phyloP scores from a whole-genome alignment of 176 grass and related monocot species.

The Oryza meridionalis region DNA sequence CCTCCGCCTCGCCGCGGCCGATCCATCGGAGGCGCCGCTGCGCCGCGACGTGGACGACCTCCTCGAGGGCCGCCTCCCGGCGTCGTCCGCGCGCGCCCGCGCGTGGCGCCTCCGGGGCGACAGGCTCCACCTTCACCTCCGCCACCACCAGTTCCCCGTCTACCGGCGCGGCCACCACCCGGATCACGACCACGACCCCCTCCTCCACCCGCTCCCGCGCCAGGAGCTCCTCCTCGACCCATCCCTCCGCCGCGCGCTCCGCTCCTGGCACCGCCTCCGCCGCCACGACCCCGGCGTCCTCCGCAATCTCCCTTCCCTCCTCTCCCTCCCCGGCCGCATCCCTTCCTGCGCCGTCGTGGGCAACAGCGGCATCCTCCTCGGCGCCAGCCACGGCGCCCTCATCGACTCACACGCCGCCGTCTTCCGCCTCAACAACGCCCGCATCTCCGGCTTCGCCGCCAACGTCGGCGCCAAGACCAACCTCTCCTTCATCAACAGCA shows the following conservation, averaged over 20 bases:
- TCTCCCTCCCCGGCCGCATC: slow-evolving; percentile 41
- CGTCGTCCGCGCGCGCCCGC: slow-evolving; percentile 33
- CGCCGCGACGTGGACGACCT: slow-evolving; percentile 69
- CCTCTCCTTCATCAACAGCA: slow-evolving; percentile 94
- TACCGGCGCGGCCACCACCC: slow-evolving; percentile 46
- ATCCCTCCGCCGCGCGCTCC: slow-evolving; percentile 56
- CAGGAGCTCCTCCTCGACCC: slow-evolving; percentile 47
- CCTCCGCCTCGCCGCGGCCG: slow-evolving; percentile 61
- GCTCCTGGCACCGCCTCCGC: slow-evolving; percentile 69
- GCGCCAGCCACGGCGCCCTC: slow-evolving; percentile 54
- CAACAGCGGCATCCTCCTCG: slow-evolving; percentile 93
- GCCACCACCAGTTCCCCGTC: slow-evolving; percentile 43
- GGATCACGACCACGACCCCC: slow-evolving; percentile 42
- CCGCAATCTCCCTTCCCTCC: slow-evolving; percentile 39
- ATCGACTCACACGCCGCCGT: slow-evolving; percentile 86
- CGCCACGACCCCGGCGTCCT: slow-evolving; percentile 72
- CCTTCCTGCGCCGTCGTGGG: slow-evolving; percentile 85
- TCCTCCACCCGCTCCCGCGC: slow-evolving; percentile 50
- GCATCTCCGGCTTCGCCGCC: slow-evolving; percentile 51
- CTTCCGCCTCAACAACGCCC: slow-evolving; percentile 93
- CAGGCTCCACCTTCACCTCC: slow-evolving; percentile 49
- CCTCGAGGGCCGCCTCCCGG: slow-evolving; percentile 67
- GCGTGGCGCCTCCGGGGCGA: slow-evolving; percentile 43
- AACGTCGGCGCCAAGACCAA: slow-evolving; percentile 78
- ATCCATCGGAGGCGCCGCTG: slow-evolving; percentile 54